Conservation (phyloP, 805 yeast genomes). For the Komagataella pseudopastoris region DNA sequence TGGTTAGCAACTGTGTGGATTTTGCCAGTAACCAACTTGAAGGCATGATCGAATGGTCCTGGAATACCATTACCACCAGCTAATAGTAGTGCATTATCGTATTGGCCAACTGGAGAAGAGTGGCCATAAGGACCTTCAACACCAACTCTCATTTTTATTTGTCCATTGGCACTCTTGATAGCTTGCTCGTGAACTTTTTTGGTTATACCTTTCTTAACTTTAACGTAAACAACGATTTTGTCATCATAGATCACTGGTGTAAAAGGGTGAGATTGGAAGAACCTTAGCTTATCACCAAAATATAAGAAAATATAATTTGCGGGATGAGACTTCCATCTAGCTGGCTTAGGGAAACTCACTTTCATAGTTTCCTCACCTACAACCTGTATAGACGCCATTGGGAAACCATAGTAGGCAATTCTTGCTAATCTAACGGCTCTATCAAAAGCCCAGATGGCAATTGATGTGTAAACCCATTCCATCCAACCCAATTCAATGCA, state of each 20-base stretch:
- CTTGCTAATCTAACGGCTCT: constrained; percentile 30
- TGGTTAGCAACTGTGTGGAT: constrained; percentile 9
- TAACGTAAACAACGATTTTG: constrained; percentile 28
- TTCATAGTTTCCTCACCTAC: constrained; percentile 33
- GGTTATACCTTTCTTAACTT: constrained; percentile 48
- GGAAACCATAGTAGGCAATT: constrained; percentile 21
- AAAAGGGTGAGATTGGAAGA: constrained; percentile 72
- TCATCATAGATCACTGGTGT: constrained; percentile 33
- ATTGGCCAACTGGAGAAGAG: constrained; percentile 30
- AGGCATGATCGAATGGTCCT: constrained; percentile 30
- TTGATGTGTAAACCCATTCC: constrained; percentile 21
- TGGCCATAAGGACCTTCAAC: constrained; percentile 68
- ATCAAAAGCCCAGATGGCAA: constrained; percentile 38
- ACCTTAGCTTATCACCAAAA: constrained; percentile 34
- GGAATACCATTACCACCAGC: constrained; percentile 75
- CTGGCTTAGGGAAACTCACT: constrained; percentile 33
- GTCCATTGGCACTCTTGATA: constrained; percentile 13
- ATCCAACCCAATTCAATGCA: constrained; percentile 22
- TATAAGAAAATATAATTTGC: constrained; percentile 46
- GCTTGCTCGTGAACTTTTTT: constrained; percentile 22
- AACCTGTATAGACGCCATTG: constrained; percentile 22
- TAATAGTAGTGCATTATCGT: constrained; percentile 39
- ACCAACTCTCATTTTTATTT: constrained; percentile 18
- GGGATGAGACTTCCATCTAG: constrained; percentile 33
- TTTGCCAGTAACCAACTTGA: constrained; percentile 12